phyloP scores from a whole-genome alignment of 805 yeast genomes.

The Candida koratica region DNA sequence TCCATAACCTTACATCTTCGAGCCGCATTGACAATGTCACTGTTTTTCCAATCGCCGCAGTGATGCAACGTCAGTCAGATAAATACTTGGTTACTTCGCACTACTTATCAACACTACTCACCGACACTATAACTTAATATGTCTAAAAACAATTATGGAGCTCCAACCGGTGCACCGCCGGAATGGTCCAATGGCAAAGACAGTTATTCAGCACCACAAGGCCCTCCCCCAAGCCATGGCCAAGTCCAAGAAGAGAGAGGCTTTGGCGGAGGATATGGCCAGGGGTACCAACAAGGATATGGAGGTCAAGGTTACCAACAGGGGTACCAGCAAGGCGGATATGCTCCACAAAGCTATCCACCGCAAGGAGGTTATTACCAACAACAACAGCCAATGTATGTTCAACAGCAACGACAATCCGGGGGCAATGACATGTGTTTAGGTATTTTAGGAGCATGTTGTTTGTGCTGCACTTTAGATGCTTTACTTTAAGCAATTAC shows the following conservation, averaged over 20 bases:
- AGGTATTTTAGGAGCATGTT: conserved; percentile 41
- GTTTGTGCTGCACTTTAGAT: conserved; percentile 39
- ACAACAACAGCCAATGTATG: conserved; percentile 41
- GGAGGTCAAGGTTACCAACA: conserved; percentile 20
- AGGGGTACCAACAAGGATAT: conserved; percentile 7
- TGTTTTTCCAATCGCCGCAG: conserved; percentile 4
- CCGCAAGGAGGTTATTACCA: conserved; percentile 36
- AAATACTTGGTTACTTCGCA: no score
- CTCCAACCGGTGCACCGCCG: conserved; percentile 30
- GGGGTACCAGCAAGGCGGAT: conserved; percentile 15
- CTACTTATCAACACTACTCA: no score
- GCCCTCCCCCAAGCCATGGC: conserved; percentile 18
- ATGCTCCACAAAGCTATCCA: conserved; percentile 19
- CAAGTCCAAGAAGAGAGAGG: conserved; percentile 20
- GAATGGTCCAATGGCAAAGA: conserved; percentile 18
- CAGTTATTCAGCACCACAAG: conserved; percentile 23
- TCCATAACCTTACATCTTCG: no score
- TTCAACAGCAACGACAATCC: conserved; percentile 33
- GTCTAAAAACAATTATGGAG: conserved; percentile 12
- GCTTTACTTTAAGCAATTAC: conserved; percentile 17
- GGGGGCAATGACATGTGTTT: conserved; percentile 27
- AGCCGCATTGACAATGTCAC: conserved; percentile 1
- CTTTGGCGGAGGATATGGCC: conserved; percentile 15
- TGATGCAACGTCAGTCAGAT: neutral
- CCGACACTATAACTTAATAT: conserved; percentile 1